These are phyloP conservation scores for Herpetomonas samuelpessoai DNA, from an alignment of 208 protist genomes.

Conservation along the genomic window DNA sequence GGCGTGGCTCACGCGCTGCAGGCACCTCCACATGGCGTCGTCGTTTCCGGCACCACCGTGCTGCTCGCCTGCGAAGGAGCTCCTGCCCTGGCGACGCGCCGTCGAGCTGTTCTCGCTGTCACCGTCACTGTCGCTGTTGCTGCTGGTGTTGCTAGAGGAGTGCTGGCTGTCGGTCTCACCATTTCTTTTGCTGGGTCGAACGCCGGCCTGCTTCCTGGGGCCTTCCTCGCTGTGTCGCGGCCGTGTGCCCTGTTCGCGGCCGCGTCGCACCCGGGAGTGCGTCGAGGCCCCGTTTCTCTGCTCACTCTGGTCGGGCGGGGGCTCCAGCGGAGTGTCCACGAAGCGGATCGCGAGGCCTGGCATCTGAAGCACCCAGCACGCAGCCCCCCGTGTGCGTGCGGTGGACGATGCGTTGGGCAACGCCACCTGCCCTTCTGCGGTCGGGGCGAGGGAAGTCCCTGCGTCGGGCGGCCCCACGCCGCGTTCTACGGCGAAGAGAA, in stretches of 20 bases:
- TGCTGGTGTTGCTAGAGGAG: neutral
- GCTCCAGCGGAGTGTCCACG: neutral
- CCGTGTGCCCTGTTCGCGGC: too few relatives aligned
- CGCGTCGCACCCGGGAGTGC: too few relatives aligned
- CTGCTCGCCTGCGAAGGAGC: neutral
- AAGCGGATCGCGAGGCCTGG: neutral
- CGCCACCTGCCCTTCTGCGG: neutral
- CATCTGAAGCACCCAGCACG: neutral
- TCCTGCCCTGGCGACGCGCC: neutral
- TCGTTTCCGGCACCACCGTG: too few relatives aligned
- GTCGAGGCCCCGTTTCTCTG: neutral
- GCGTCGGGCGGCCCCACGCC: neutral
- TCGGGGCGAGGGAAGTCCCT: neutral
- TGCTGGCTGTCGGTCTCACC: too few relatives aligned
- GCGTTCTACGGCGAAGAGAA: neutral
- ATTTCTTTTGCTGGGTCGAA: too few relatives aligned
- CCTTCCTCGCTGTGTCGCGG: too few relatives aligned
- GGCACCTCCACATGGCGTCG: neutral
- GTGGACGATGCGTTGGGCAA: neutral
- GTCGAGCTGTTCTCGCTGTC: neutral
- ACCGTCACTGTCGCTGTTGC: neutral
- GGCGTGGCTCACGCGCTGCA: neutral
- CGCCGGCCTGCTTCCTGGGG: too few relatives aligned
- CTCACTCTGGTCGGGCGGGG: neutral
- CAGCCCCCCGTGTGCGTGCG: neutral